Evolutionary conservation across 495 filamentous ascomycete species (phyloP).

Genomic region (Penicillium cinerascens): DNA sequence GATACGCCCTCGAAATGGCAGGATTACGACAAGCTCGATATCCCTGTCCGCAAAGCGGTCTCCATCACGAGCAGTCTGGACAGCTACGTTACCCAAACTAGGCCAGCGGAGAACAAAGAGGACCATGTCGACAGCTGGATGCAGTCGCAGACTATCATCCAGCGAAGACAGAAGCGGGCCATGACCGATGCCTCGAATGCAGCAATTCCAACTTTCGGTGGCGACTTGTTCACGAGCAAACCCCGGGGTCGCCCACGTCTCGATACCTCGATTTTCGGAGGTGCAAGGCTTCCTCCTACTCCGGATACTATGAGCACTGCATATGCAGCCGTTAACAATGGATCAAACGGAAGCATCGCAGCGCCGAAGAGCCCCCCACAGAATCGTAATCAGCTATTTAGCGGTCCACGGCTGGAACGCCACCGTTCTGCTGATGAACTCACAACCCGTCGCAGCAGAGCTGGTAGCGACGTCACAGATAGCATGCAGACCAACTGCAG

Average conservation of each 20-base stretch:
- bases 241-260: constrained; percentile 25
- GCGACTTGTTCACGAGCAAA: constrained; percentile 20
- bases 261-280: constrained; percentile 34
- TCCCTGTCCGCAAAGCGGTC: constrained; percentile 27
- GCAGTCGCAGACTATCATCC: constrained; percentile 19
- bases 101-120: constrained; percentile 17
- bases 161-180: constrained; percentile 16
- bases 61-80: constrained; percentile 15
- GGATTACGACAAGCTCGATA: constrained; percentile 31
- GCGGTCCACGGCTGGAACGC: constrained; percentile 23
- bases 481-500: constrained; percentile 33
- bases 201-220: constrained; percentile 14
- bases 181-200: constrained; percentile 18
- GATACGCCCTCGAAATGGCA: constrained; percentile 27
- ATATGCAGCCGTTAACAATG: constrained; percentile 26
- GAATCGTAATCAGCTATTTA: constrained; percentile 16
- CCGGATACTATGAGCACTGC: constrained; percentile 48
- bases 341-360: constrained; percentile 36
- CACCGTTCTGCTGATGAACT: constrained; percentile 37
- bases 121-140: constrained; percentile 33
- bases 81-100: constrained; percentile 12
- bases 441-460: constrained; percentile 27
- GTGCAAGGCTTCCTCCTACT: constrained; percentile 37
- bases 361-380: constrained; percentile 21
- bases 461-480: constrained; percentile 25